A percentile compares a stretch with the other conserved stretches of the same genome.
phyloP scores from a whole-genome alignment of 1,284 basidiomycete genomes.

The Neonothopanus nambi region DNA sequence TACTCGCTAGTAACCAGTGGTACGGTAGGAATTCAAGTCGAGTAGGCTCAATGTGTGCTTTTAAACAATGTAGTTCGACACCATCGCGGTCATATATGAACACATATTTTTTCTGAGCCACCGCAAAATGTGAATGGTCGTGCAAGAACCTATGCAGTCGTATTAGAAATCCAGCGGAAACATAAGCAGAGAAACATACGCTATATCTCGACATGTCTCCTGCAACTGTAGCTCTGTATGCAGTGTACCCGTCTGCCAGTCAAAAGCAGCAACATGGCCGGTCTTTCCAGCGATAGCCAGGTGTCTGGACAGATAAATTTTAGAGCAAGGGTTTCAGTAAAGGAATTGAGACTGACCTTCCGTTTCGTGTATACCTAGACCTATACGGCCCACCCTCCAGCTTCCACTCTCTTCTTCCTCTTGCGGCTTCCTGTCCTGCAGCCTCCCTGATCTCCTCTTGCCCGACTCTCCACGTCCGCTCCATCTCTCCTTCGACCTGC shows the following conservation, averaged over 20 bases:
- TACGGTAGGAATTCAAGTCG: slow-evolving; percentile 93
- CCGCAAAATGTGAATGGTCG: slow-evolving; percentile 90
- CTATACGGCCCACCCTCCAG: slow-evolving; percentile 89
- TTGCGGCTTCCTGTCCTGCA: slow-evolving; percentile 74
- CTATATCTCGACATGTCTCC: slow-evolving; percentile 91
- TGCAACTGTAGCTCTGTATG: slow-evolving; percentile 88
- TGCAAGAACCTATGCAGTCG: slow-evolving; percentile 74
- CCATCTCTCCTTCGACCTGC: slow-evolving; percentile 75
- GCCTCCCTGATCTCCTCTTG: slow-evolving; percentile 77
- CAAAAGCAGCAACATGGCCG: slow-evolving; percentile 94
- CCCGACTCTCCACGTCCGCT: slow-evolving; percentile 86
- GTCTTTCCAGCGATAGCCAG: slow-evolving; percentile 80
- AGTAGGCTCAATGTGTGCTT: slow-evolving; percentile 87
- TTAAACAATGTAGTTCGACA: slow-evolving; percentile 87
- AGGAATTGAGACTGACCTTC: slow-evolving; percentile 56
- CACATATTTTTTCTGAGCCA: slow-evolving; percentile 95
- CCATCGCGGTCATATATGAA: slow-evolving; percentile 97
- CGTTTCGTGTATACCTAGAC: slow-evolving; percentile 87
- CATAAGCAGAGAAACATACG: slow-evolving; percentile 47
- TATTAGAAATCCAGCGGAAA: slow-evolving; percentile 10
- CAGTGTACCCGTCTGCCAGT: slow-evolving; percentile 89
- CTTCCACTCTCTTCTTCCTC: slow-evolving; percentile 78
- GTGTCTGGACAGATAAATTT: slow-evolving; percentile 49
- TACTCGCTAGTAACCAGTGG: slow-evolving; percentile 89
- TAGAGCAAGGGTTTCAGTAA: not conserved